These are phyloP conservation scores for Elongisporangium undulatum DNA, from an alignment of 352 stramenopile species.

Conservation along the genomic window DNA sequence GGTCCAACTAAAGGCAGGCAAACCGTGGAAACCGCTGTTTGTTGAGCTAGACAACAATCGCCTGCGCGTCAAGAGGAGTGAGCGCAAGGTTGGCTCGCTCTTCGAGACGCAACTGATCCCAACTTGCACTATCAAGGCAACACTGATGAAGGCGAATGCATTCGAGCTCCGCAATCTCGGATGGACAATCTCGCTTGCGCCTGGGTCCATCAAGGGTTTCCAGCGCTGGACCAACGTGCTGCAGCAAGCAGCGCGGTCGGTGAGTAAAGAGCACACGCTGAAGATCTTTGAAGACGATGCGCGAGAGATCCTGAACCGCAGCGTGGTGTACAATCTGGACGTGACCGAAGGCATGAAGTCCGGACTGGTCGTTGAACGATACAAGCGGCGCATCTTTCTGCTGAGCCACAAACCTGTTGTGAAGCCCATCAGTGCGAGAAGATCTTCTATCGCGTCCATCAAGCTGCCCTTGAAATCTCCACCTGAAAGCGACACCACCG, in stretches of 20 bases:
- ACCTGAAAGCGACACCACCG: neutral
- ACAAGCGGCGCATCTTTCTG: conserved; percentile 60
- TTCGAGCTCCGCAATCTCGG: conserved; percentile 48
- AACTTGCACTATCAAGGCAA: conserved; percentile 30
- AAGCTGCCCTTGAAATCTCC: neutral
- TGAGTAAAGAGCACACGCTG: conserved; percentile 25
- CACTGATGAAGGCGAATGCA: conserved; percentile 49
- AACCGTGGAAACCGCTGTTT: conserved; percentile 49
- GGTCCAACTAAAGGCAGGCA: conserved; percentile 38
- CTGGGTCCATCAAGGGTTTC: conserved; percentile 27
- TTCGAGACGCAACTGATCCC: conserved; percentile 52
- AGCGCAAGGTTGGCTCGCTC: conserved; percentile 43
- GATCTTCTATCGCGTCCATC: conserved; percentile 1
- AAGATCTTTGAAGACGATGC: conserved; percentile 56
- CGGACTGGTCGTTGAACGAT: conserved; percentile 46
- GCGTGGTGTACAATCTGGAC: conserved; percentile 44
- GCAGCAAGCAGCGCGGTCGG: conserved; percentile 12
- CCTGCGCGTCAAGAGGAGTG: conserved; percentile 59
- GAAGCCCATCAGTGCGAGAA: conserved; percentile 1
- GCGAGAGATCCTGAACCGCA: conserved; percentile 32
- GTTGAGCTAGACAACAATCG: conserved; percentile 65
- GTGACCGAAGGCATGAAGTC: conserved; percentile 15
- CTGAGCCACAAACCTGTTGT: conserved; percentile 35
- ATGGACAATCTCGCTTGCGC: conserved; percentile 41
- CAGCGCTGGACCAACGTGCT: conserved; percentile 47